A percentile compares a stretch with the other conserved stretches of the same genome.
Conservation (phyloP, 2,329 filamentous ascomycete genomes). For the Catunica adiposa region DNA sequence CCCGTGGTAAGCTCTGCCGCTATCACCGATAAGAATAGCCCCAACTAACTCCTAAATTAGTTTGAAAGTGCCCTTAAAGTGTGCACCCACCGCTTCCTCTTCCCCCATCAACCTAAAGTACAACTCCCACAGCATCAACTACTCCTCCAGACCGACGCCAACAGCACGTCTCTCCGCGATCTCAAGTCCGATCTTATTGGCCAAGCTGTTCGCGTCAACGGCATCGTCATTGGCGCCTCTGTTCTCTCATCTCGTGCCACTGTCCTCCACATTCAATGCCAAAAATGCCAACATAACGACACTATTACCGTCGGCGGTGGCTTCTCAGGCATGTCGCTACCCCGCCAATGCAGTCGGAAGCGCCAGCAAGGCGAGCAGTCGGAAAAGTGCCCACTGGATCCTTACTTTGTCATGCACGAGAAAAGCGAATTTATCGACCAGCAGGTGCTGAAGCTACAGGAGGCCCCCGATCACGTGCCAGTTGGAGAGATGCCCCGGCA, state of each 20-base stretch:
- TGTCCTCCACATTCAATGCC: slow-evolving; percentile 69
- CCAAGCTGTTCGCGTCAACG: slow-evolving; percentile 86
- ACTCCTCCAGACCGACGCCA: slow-evolving; percentile 79
- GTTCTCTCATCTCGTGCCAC: slow-evolving; percentile 95
- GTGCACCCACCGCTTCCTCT: slow-evolving; percentile 87
- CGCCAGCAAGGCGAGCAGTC: slow-evolving; percentile 48
- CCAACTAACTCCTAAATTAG: slow-evolving; percentile 27
- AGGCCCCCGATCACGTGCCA: slow-evolving; percentile 91
- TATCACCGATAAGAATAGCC: slow-evolving; percentile 9
- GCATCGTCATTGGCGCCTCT: slow-evolving; percentile 93
- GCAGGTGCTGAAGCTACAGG: slow-evolving; percentile 93
- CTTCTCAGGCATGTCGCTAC: slow-evolving; percentile 74
- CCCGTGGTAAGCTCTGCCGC: slow-evolving; percentile 49
- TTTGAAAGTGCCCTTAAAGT: slow-evolving; percentile 81
- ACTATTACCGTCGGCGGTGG: slow-evolving; percentile 62
- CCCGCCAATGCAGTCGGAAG: slow-evolving; percentile 54
- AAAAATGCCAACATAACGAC: slow-evolving; percentile 61
- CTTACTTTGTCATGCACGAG: slow-evolving; percentile 91
- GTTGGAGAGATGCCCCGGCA: slow-evolving; percentile 91
- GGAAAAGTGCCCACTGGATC: slow-evolving; percentile 75
- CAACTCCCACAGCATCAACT: slow-evolving; percentile 81
- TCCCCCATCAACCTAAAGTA: slow-evolving; percentile 51
- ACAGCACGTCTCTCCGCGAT: slow-evolving; percentile 83
- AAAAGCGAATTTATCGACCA: slow-evolving; percentile 91
- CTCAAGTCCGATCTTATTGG: slow-evolving; percentile 86